Conservation (phyloP, 495 filamentous ascomycete species). For the Aspergillus hancockii region DNA sequence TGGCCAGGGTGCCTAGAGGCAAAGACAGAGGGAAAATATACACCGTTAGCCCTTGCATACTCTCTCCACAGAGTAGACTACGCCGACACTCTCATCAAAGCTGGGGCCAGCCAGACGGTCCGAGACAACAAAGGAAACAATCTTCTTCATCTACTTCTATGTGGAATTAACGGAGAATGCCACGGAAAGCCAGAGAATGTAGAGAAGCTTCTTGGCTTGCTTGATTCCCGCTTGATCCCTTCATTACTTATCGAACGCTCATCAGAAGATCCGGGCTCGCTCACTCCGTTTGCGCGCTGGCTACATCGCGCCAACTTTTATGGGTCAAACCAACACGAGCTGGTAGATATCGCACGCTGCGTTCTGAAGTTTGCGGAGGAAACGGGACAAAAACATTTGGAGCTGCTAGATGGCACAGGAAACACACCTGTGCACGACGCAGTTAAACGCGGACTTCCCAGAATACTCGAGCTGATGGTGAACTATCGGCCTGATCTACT, state of each 20-base stretch:
- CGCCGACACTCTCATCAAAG: conserved; percentile 59
- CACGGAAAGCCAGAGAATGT: conserved; percentile 30
- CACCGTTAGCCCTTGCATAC: conserved; percentile 63
- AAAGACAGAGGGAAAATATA: conserved; percentile 54
- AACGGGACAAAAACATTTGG: conserved; percentile 51
- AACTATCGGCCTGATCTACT: conserved; percentile 57
- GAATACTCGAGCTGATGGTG: conserved; percentile 50
- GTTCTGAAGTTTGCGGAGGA: conserved; percentile 54
- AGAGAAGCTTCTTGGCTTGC: conserved; percentile 47
- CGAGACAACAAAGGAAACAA: conserved; percentile 57
- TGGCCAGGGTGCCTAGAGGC: conserved; percentile 59
- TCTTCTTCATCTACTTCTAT: conserved; percentile 58
- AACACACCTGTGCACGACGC: conserved; percentile 64
- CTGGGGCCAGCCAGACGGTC: conserved; percentile 63
- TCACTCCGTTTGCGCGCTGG: conserved; percentile 52
- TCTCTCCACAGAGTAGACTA: conserved; percentile 47
- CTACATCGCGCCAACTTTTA: conserved; percentile 20
- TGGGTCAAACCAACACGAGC: neutral
- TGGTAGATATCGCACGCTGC: conserved; percentile 18
- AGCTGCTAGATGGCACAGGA: conserved; percentile 64
- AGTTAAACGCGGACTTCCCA: conserved; percentile 38
- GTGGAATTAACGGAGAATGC: neutral
- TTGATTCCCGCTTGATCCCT: conserved; percentile 50
- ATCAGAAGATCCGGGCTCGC: conserved; percentile 36
- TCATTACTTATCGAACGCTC: conserved; percentile 49